Evolutionary conservation across 345 rosid species (phyloP).

Genomic region (Theobroma cacao): DNA sequence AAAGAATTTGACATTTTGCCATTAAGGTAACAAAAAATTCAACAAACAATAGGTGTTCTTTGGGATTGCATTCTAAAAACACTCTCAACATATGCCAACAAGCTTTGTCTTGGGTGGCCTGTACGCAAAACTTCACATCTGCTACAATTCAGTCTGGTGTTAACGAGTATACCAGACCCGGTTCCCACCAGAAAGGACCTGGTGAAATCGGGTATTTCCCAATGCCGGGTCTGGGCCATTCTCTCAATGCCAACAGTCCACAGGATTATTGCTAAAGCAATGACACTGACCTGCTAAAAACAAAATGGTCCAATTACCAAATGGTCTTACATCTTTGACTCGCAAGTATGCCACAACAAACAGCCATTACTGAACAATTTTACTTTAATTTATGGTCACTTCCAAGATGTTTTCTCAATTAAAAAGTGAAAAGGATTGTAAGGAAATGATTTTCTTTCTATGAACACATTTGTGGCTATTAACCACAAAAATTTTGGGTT

Average conservation of each 20-base stretch:
- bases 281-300: constrained; percentile 32
- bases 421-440: background rate
- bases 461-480: background rate
- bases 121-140: constrained; percentile 19
- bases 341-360: background rate
- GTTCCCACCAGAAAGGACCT: constrained; percentile 45
- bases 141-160: constrained; percentile 20
- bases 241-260: constrained; percentile 34
- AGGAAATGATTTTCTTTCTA: no score
- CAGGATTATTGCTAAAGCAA: constrained; percentile 26
- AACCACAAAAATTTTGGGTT: background rate
- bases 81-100: constrained; percentile 16
- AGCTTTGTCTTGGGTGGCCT: constrained; percentile 8
- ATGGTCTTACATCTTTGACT: background rate
- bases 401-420: background rate
- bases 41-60: background rate
- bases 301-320: background rate
- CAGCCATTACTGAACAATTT: background rate
- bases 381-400: background rate
- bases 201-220: constrained; percentile 15
- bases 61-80: background rate
- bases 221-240: background rate
- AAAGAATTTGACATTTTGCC: background rate
- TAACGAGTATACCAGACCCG: constrained; percentile 21
- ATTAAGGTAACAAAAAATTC: background rate